Evolutionary conservation across 73 alveolate genomes (phyloP), one percentile per base, ranked within the genome.

Genomic region (Symbiodinium natans): DNA sequence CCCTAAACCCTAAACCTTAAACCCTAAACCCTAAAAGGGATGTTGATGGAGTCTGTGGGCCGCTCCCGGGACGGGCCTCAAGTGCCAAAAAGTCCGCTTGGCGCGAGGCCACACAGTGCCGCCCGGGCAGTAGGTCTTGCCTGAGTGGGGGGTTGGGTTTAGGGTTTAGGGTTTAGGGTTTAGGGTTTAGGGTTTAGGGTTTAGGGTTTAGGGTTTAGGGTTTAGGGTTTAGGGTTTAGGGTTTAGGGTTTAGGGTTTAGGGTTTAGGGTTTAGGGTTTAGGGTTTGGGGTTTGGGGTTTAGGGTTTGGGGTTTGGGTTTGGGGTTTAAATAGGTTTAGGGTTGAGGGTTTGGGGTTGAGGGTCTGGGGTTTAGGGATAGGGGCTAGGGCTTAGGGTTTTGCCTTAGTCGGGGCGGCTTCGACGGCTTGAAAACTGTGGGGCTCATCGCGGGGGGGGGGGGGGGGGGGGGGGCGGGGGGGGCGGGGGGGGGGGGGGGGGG

Each of bases 31-130:
- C 59, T 46, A 46, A 46, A 46, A 9, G 21, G 21, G 21, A 9
- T 46, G 13, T 9, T 13, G 6, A 6, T 46, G 13, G 13, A 46
- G 21, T 13, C 59, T 46, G 21, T 13, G 59, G 6, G 21, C 59
- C 59, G 56, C n/a, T 36, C 43, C 29, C 82, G 54, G 2, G 31
- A 34, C 34, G 34, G 39, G 74, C 95, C 87, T 90, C 52, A 71
- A n/a, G 41, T 90, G 97, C 97, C 97, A 90, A 31, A 90, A 90
- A 29, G 97, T 90, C 36, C 97, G 97, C 77, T 90, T 90, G 88
- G 97, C 97, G 21, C 38, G 31, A 8, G 97, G 97, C 97, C 97
- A 90, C 1, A 27, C 97, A 4, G 97, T 90, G 40, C 97, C 97
- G 25, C 97, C 97, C 13, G 97, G 88, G 77, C 97, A 90, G 59